Evolutionary conservation across 2,329 filamentous ascomycete species (phyloP), one percentile per base, ranked within the genome.

Genomic region (Cytospora chrysosperma): DNA sequence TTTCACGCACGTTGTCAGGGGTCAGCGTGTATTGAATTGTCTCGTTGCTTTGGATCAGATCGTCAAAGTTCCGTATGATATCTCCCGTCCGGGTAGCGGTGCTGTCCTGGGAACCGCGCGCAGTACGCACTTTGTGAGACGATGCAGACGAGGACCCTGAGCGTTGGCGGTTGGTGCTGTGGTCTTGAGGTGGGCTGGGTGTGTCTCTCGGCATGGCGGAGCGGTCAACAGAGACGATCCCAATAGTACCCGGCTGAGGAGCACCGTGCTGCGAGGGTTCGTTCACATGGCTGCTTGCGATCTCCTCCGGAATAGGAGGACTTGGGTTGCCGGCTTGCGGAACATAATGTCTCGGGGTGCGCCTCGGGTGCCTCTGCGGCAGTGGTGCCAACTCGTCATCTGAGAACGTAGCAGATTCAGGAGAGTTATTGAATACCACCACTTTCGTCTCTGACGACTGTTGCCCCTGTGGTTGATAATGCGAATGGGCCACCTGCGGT

Each of bases 11-110:
- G 69, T 83, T 91, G 71, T 90, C 87, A 0, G 91, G 91, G 0
- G 91, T 95, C 30, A 94, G 80, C 1, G 91, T 94, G 73, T 90
- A 94, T 69, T 91, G 91, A 51, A 94, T 88, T 1, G 91, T 94
- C 72, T 93, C 86, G 69, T 92, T 89, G 73, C 91, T 93, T 62
- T 91, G 86, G 67, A 95, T 93, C 57, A 94, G 80, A 69, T 93
- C 84, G 71, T 95, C 91, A 70, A 95, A 89, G 69, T 90, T 87
- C 54, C 84, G 85, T 12, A 85, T 84, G 56, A 88, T 85, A 63
- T 88, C 85, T 53, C 85, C 84, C 8, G 79, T 76, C 7, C 77
- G 79, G 62, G 72, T 80, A 21, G 72, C 72, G 27, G 75, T 75
- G 68, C 79, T 83, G 19, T 88, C 86, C 67, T 89, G 85, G 0